phyloP scores from a whole-genome alignment of 2,329 filamentous ascomycete species.

The Botrytis squamosa region DNA sequence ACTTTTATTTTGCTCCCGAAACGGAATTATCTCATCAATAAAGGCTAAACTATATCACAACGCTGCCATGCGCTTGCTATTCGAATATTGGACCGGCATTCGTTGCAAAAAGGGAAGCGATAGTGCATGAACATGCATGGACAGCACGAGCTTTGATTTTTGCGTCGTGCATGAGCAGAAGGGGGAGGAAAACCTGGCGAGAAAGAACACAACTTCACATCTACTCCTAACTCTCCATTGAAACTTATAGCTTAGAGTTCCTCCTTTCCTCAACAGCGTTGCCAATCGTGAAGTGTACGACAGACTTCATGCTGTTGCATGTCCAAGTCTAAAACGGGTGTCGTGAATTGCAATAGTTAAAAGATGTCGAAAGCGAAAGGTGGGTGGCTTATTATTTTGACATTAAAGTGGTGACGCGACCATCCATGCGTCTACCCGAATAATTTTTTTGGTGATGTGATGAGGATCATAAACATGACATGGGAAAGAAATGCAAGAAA shows the following conservation, averaged over 20 bases:
- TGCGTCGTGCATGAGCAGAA: conserved; percentile 17
- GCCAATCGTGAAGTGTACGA: background rate
- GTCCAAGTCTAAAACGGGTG: background rate
- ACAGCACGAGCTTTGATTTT: conserved; percentile 11
- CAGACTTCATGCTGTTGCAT: background rate
- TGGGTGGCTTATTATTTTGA: conserved; percentile 21
- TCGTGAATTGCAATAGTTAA: background rate
- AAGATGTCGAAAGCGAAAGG: conserved; percentile 17
- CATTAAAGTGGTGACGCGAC: conserved; percentile 21
- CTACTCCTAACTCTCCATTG: conserved; percentile 16
- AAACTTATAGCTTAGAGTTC: background rate
- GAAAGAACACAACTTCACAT: conserved; percentile 9
- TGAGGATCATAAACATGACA: background rate
- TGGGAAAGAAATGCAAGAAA: conserved; percentile 17
- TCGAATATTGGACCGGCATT: background rate
- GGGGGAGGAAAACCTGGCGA: background rate
- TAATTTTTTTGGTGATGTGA: conserved; percentile 15
- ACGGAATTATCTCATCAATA: background rate
- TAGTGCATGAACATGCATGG: conserved; percentile 18
- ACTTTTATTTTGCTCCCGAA: conserved; percentile 9
- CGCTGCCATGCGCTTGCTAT: background rate
- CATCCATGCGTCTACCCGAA: conserved; percentile 18
- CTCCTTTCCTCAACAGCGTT: background rate
- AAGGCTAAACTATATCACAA: conserved; percentile 3
- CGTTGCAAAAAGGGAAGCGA: conserved; percentile 9